Base-by-base conservation (phyloP, 768 basidiomycete species). In the Lactarius trivialis region DNA sequence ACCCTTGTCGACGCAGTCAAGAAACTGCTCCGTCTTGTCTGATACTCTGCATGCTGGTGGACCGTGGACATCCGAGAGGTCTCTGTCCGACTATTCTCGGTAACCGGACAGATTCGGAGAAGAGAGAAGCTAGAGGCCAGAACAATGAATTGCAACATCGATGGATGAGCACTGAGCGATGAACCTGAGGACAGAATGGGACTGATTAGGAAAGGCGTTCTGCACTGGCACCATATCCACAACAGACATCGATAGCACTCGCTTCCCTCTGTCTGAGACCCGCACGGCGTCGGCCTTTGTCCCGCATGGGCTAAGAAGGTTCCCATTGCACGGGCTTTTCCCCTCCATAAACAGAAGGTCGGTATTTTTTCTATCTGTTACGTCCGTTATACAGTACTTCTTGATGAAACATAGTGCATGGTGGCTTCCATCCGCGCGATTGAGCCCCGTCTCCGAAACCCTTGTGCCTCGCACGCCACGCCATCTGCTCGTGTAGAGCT, bases 121-220 rank as follows among this genome's bases (percentile, higher is more conserved):
- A 6, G 30, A 59, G 14, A 33, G n/a, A n/a, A 43, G 43, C 21
- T 43, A 12, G 43, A 43, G 21, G 15, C 45, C 45, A 48, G 45
- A 24, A 24, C 21, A 48, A 24, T 24, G 21, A 30, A 36, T 41
- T 14, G n/a, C 33, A 32, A 45, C 45, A 37, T 41, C 52, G 61
- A 63, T 58, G 57, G n/a, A n/a, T n/a, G n/a, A n/a, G n/a, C n/a
- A n/a, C n/a, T n/a, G n/a, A n/a, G n/a, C n/a, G n/a, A n/a, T 49
- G 61, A 58, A 48, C 34, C 61, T 11, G 61, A 43, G 56, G 57
- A 21, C 15, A 34, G 7, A 52, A 41, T 30, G 52, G 56, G 37
- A 34, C 8, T 26, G 21, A 9, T 21, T 41, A 43, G 28, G 36
- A 57, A 61, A 34, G 45, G 5, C 49, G 6, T 37, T n/a, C 54